phyloP scores from a whole-genome alignment of 1,284 basidiomycete genomes.

The Cerioporus squamosus region DNA sequence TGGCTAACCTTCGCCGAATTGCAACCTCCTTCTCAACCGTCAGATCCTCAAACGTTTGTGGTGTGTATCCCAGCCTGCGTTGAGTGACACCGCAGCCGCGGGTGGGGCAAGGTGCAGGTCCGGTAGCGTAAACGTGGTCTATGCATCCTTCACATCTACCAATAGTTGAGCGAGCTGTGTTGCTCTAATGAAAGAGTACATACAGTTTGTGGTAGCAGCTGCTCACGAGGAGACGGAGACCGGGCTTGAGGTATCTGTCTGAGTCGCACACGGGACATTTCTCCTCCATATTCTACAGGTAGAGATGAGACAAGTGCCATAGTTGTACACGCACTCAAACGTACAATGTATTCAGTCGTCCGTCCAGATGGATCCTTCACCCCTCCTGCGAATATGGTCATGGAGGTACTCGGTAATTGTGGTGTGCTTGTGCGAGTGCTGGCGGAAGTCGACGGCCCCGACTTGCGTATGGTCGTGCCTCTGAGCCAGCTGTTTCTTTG shows the following conservation, averaged over 20 bases:
- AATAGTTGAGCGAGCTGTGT: background rate
- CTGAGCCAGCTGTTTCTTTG: conserved; percentile 55
- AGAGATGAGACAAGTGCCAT: background rate
- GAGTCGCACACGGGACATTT: conserved; percentile 98
- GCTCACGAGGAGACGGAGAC: conserved; percentile 91
- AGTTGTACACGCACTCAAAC: conserved; percentile 31
- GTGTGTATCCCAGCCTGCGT: conserved; percentile 91
- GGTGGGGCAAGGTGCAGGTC: conserved; percentile 95
- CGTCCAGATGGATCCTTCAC: conserved; percentile 83
- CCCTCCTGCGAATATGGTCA: conserved; percentile 75
- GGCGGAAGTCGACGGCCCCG: conserved; percentile 48
- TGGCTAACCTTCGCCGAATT: conserved; percentile 84
- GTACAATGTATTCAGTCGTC: conserved; percentile 76
- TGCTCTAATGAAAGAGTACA: conserved; percentile 21
- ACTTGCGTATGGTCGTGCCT: conserved; percentile 75
- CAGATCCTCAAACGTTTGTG: conserved; percentile 97
- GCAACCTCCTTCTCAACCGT: conserved; percentile 97
- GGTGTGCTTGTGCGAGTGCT: conserved; percentile 66
- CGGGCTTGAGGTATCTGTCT: conserved; percentile 95
- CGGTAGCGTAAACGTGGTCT: conserved; percentile 94
- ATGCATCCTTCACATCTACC: conserved; percentile 96
- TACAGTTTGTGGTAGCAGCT: conserved; percentile 99
- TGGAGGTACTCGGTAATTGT: conserved; percentile 70
- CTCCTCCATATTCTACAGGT: conserved; percentile 82
- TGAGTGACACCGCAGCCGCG: conserved; percentile 78